Base-by-base conservation (phyloP, 805 yeast species). In the Pichia ethanolica region DNA sequence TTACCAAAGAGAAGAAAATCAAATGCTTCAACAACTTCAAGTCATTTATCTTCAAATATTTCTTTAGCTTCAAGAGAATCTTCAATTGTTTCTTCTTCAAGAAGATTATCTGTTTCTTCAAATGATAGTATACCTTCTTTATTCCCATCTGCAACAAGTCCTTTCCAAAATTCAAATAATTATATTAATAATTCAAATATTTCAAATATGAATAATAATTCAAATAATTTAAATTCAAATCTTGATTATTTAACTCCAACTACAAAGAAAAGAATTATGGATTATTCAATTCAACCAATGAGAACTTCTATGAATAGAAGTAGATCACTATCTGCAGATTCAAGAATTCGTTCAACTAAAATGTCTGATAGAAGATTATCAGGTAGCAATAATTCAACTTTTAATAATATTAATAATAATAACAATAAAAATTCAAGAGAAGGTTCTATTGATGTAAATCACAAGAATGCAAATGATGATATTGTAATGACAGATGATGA, bases 71-170 rank as follows among this genome's bases (percentile, higher is more conserved):
- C 67, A 13, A 53, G 64, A 39, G 59, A 62, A 8, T 60, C 66
- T 1, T 62, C 67, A 3, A 41, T 49, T 35, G 54, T 51, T 12
- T 52, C 61, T 13, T 58, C 64, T 5, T 60, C 65, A 8, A 58
- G 64, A 51, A 52, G 65, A 36, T 47, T 60, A 11, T 62, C 66
- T 3, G 47, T 52, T 5, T 56, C 64, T 5, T 64, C 68, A 11
- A 54, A 45, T 38, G 56, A 53, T 36, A 52, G 54, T 5, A 51
- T 50, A 8, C 63, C 66, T 8, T 62, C 65, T 1, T 47, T 62
- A 38, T 62, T 62, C 47, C 59, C 65, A 5, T 63, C 67, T 8
- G 65, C 63, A 3, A 52, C 64, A 2, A 56, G 59, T 13, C 57
- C 62, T 7, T 54, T 30, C 28, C 53, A 45, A 7, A 50, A 50